Base-by-base conservation (phyloP, 805 yeast genomes). In the Saccharomyces jurei region DNA sequence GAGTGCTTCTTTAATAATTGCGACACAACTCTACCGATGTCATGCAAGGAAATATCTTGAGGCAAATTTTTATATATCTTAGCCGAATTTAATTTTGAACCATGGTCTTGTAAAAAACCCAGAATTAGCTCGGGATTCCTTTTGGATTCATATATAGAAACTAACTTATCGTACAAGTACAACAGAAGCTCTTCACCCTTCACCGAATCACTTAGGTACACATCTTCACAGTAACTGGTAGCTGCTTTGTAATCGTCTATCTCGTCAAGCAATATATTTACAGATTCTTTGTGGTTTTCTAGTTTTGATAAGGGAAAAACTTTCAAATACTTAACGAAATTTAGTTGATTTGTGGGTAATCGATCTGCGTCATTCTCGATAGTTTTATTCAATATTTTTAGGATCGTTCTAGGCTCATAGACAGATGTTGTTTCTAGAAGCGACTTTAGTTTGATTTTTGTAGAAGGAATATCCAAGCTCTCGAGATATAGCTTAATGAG, bases 241-340 rank as follows among this genome's bases (percentile, higher is more conserved):
- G 96, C 87, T n/a, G 74, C 71, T 22, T 69, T 69, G 50, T 80
- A 76, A 63, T 86, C 86, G 3, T 78, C 69, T 48, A 87, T 67
- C 22, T 82, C 81, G 50, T 79, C 75, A 49, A 81, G 81, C 27
- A 83, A 74, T 1, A 89, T 78, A 53, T 81, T 80, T 17, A 92
- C 70, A 0, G 89, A 84, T 50, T 81, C 77, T 10, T 77, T 75
- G 63, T 87, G 88, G 52, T 81, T 81, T 0, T 81, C 83, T 47
- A 86, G 63, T 55, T 81, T 77, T 49, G 77, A 77, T 52, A 86
- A 74, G 2, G 90, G 79, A 49, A 79, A 75, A 0, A 87, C 81
- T 46, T 80, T 77, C 31, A 65, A 52, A 22, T 50, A 47, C 41
- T 57, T 54, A 9, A 67, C 48, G 28, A 53, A 60, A 3, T 52